phyloP scores from a whole-genome alignment of 1,284 basidiomycete genomes.

The Ceratobasidium sp. region DNA sequence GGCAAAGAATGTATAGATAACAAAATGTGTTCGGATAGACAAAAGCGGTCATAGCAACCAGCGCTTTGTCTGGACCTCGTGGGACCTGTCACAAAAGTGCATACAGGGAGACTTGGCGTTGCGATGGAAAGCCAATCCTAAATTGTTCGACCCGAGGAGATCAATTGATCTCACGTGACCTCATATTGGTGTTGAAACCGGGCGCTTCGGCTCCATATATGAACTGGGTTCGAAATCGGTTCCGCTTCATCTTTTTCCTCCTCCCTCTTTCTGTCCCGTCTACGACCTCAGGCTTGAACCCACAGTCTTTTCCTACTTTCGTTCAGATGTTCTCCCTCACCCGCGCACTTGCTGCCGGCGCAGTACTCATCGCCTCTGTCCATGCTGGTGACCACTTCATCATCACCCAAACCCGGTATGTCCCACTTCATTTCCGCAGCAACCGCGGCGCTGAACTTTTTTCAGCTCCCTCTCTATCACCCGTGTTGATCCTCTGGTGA shows the following conservation, averaged over 20 bases:
- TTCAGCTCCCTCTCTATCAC: slow-evolving; percentile 10
- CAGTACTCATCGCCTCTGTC: neutral
- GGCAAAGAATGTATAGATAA: too few species aligned
- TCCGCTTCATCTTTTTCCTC: slow-evolving; percentile 2
- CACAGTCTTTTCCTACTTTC: slow-evolving; percentile 17
- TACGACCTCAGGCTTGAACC: slow-evolving; percentile 12
- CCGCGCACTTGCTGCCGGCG: slow-evolving; percentile 34
- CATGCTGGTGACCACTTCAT: slow-evolving; percentile 12
- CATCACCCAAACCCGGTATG: slow-evolving; percentile 17
- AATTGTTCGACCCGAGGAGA: too few species aligned
- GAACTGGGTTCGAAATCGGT: neutral
- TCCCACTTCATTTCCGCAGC: neutral
- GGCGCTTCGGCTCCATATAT: slow-evolving; percentile 29
- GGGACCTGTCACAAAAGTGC: too few species aligned
- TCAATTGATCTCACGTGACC: too few species aligned
- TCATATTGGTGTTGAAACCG: neutral
- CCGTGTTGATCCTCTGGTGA: slow-evolving; percentile 32
- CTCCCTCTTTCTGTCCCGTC: slow-evolving; percentile 13
- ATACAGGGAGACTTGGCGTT: too few species aligned
- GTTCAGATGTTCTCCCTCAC: slow-evolving; percentile 29
- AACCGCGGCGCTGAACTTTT: neutral
- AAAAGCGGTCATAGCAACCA: too few species aligned
- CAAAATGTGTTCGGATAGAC: too few species aligned
- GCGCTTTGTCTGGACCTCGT: too few species aligned
- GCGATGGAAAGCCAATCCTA: too few species aligned